These are phyloP conservation scores for Ichthyophthirius multifiliis DNA, from an alignment of 169 alveolate genomes.

Conservation along the genomic window DNA sequence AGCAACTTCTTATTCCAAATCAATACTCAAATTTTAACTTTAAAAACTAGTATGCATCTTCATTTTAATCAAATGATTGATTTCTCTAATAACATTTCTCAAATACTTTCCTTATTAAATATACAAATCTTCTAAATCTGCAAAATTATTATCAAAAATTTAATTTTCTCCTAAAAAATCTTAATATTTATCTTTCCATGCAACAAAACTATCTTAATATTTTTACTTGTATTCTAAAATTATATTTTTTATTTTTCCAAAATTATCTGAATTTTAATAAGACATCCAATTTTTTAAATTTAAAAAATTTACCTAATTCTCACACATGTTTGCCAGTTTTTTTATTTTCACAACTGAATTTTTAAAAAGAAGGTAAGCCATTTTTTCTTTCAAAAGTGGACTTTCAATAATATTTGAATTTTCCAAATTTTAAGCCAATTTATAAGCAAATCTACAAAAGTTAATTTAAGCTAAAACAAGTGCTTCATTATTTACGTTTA, in stretches of 20 bases:
- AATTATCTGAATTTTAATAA: not conserved
- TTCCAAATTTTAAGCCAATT: not conserved
- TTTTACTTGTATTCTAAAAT: not conserved
- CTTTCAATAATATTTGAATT: not conserved
- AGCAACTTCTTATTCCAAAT: constrained; percentile 13
- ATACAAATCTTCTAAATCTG: constrained; percentile 24
- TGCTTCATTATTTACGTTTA: not conserved
- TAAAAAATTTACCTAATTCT: not conserved
- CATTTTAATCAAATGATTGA: not conserved
- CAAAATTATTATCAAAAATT: constrained; percentile 21
- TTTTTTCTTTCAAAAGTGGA: too few relatives aligned
- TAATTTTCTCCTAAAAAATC: not conserved
- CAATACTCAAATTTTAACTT: not conserved
- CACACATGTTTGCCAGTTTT: constrained; percentile 2
- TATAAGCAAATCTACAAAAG: not conserved
- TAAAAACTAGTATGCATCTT: not conserved
- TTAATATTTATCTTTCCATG: not conserved
- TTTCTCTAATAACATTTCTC: constrained; percentile 13
- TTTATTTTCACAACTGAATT: not conserved
- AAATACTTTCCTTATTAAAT: not conserved
- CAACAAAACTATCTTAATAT: not conserved
- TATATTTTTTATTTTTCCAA: not conserved
- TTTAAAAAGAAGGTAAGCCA: not conserved
- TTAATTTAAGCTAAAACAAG: constrained; percentile 22
- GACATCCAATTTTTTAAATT: not conserved